These are phyloP conservation scores for Neofusicoccum cordaticola DNA, from an alignment of 2,329 filamentous ascomycete genomes.

Conservation along the genomic window DNA sequence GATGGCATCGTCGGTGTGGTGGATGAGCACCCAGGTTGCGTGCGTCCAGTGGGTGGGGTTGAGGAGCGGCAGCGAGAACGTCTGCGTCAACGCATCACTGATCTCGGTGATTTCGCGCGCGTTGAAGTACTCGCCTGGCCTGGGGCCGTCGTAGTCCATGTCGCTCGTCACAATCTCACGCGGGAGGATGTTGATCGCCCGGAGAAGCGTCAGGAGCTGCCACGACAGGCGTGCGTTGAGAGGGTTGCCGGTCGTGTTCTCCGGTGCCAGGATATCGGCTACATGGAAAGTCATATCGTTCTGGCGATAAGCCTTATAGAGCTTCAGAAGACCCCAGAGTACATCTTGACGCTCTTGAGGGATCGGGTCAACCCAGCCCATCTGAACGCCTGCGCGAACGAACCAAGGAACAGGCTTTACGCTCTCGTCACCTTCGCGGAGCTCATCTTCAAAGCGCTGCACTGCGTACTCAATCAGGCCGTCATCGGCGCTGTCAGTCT, in stretches of 20 bases:
- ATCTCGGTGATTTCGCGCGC: slow-evolving; percentile 20
- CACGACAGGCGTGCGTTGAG: slow-evolving; percentile 76
- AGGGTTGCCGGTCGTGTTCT: slow-evolving; percentile 72
- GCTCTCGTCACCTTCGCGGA: slow-evolving; percentile 66
- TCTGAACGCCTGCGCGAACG: slow-evolving; percentile 56
- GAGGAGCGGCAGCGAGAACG: slow-evolving; percentile 36
- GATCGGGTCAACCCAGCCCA: slow-evolving; percentile 60
- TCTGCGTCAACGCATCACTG: slow-evolving; percentile 59
- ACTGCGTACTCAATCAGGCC: slow-evolving; percentile 66
- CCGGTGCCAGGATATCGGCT: slow-evolving; percentile 70
- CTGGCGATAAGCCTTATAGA: slow-evolving; percentile 65
- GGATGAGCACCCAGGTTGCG: slow-evolving; percentile 73
- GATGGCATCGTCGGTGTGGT: slow-evolving; percentile 62
- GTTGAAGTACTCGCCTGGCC: slow-evolving; percentile 8
- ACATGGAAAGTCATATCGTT: slow-evolving; percentile 44
- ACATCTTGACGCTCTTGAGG: slow-evolving; percentile 67
- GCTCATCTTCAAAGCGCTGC: slow-evolving; percentile 67
- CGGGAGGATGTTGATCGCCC: slow-evolving; percentile 21
- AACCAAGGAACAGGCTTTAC: slow-evolving; percentile 72
- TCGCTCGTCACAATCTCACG: slow-evolving; percentile 29
- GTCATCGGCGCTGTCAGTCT: slow-evolving; percentile 62
- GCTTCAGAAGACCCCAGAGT: slow-evolving; percentile 80
- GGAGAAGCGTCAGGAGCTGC: slow-evolving; percentile 68
- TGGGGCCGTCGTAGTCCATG: slow-evolving; percentile 21
- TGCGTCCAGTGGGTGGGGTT: slow-evolving; percentile 35